Evolutionary conservation across 257 asterid species (phyloP), one percentile per base, ranked within the genome.

Genomic region (Jasminum sambac): DNA sequence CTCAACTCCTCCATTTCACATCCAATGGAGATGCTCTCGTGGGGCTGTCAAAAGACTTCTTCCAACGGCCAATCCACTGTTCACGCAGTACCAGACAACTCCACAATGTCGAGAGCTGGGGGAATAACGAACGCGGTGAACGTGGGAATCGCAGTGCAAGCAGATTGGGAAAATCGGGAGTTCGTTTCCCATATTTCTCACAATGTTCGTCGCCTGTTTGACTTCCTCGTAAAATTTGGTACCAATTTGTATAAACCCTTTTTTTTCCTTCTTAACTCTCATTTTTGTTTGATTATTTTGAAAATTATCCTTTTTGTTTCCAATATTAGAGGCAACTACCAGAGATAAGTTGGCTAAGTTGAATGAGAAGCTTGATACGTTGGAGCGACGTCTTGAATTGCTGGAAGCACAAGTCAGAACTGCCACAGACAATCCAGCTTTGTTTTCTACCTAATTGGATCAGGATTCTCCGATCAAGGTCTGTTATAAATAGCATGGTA

Each of bases 111-210:
- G 5, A 78, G 95, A 63, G 98, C 96, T 0, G 98, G 98, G 2
- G 97, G 97, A 19, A 89, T 90, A 75, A 86, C 96, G 48, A 90
- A 86, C 37, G 98, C 97, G 1, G 97, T 93, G 41, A 93, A 87
- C 75, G 95, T 93, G 6, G 98, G 97, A 19, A 93, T 93, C 44
- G 98, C 98, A 46, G 98, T 93, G 8, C 97, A 94, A 85, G 98
- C 98, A 19, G 98, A 94, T 68, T 94, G 98, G 98, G 98, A 94
- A 70, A 90, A 89, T 68, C 91, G 97, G 25, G 96, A 91, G 67
- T 91, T 91, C 84, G 86, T 91, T 72, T 91, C 97, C 14, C 88
- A 89, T 74, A 84, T 93, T 72, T 93, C 98, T 2, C 96, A 90
- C 82, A 87, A 89, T 59, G 85, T 89, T 66, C 97, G 97, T 41